A percentile compares a stretch with the other conserved stretches of the same genome.
These are phyloP conservation scores for Solanum dulcamara DNA, from an alignment of 257 asterid genomes.

Conservation along the genomic window DNA sequence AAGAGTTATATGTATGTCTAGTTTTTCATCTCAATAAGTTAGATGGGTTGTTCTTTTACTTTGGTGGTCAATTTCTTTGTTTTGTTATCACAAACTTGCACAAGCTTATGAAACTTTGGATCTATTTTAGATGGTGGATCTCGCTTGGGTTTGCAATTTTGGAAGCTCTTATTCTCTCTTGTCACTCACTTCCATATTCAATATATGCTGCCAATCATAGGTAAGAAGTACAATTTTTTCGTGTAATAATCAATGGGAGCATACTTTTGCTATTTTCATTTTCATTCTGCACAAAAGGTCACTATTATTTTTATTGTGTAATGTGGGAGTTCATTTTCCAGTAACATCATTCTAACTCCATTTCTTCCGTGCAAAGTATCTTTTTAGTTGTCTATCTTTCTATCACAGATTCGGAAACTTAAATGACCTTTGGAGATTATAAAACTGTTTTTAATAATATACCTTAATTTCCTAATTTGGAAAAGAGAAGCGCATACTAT, in stretches of 20 bases:
- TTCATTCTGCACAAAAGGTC: background rate
- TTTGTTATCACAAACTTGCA: background rate
- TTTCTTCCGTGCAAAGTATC: background rate
- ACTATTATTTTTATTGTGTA: background rate
- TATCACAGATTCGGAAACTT: background rate
- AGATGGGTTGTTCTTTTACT: constrained; percentile 32
- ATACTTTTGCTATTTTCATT: background rate
- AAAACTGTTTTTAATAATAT: background rate
- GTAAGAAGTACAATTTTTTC: constrained; percentile 16
- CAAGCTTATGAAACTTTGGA: constrained; percentile 8
- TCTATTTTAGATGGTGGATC: constrained; percentile 90
- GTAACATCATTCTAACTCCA: background rate
- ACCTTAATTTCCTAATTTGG: no score
- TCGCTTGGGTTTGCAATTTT: constrained; percentile 78
- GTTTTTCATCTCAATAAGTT: constrained; percentile 69
- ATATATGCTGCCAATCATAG: constrained; percentile 86
- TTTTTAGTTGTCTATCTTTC: background rate
- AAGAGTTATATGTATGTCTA: constrained; percentile 99
- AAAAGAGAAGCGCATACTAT: no score
- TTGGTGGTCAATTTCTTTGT: constrained; percentile 3
- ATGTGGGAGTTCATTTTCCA: background rate
- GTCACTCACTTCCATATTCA: constrained; percentile 88
- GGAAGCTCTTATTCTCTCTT: constrained; percentile 71
- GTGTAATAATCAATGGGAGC: background rate
- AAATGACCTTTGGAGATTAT: background rate